Base-by-base conservation (phyloP, 495 filamentous ascomycete genomes). In the Penicillium fimorum region DNA sequence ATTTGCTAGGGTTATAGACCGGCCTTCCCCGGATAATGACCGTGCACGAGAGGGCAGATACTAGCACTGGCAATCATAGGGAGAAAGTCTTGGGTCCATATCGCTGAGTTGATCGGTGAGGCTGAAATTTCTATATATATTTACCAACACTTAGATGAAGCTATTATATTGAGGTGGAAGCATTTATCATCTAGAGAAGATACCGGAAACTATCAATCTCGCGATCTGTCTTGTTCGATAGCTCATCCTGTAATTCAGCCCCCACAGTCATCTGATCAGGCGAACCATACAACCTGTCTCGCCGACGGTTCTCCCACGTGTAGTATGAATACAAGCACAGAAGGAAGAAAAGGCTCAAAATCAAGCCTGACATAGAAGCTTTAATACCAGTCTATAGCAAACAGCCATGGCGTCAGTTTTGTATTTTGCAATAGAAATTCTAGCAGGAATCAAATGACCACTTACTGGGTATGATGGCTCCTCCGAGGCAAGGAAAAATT, bases 51-150 rank as follows among this genome's bases (percentile, higher is more conserved):
- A 60, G 4, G 59, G 22, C 22, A 2, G 57, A 42, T 61, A 27
- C 57, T 61, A 11, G 59, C 40, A 24, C 51, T 59, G 5, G 49
- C 37, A 3, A 22, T 22, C 1, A 22, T 22, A 22, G 22, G 22
- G 22, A 22, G 22, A 22, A 22, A 61, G 59, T 29, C 61, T 59
- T 12, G 52, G 47, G 1, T 38, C 4, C 20, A 53, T 89, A 2
- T 86, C 88, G 53, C 87, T 86, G 43, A 92, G 74, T 24, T 87
- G 70, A 60, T 92, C 87, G 1, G 87, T 86, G 38, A 90, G 87
- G 59, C 87, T 90, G 15, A 12, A n/a, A 37, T 5, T 11, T 1
- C 10, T 12, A 3, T 32, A 11, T 37, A 15, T n/a, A n/a, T 15
- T 12, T 35, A 0, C 33, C 15, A 0, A 37, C 15, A 7, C 33